Evolutionary conservation across 805 yeast genomes (phyloP).

Genomic region (Candida pseudoglaebosa): DNA sequence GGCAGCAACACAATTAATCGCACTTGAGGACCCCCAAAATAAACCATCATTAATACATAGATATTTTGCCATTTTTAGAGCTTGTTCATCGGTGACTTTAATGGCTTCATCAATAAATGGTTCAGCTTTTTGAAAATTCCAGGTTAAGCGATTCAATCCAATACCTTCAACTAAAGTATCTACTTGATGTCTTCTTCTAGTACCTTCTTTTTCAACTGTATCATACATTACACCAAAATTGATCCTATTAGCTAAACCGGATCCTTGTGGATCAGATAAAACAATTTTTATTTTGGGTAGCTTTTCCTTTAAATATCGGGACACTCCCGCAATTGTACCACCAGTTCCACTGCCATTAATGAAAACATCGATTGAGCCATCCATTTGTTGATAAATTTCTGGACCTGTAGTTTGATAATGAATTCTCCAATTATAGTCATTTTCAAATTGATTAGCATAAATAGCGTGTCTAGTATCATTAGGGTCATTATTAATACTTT

Average conservation of each 20-base stretch:
- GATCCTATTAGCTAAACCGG: conserved; percentile 82
- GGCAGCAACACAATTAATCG: conserved; percentile 91
- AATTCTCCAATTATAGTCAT: conserved; percentile 81
- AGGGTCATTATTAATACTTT: conserved; percentile 38
- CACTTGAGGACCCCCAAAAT: conserved; percentile 91
- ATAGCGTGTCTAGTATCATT: conserved; percentile 51
- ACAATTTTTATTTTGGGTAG: conserved; percentile 45
- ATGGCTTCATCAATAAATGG: conserved; percentile 70
- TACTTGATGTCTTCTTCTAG: conserved; percentile 91
- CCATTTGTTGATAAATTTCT: conserved; percentile 77
- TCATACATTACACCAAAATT: conserved; percentile 95
- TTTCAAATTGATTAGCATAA: conserved; percentile 95
- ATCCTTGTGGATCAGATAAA: conserved; percentile 94
- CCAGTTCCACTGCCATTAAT: conserved; percentile 96
- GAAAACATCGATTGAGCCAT: conserved; percentile 64
- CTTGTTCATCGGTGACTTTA: conserved; percentile 75
- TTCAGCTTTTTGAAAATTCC: conserved; percentile 74
- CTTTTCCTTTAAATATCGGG: conserved; percentile 72
- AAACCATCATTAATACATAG: conserved; percentile 81
- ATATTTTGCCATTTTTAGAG: conserved; percentile 83
- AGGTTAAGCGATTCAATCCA: conserved; percentile 83
- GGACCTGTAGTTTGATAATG: conserved; percentile 89
- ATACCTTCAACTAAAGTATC: conserved; percentile 94
- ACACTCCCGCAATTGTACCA: conserved; percentile 92
- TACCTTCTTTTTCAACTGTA: conserved; percentile 83